Evolutionary conservation across 208 protist species (phyloP).

Genomic region (Leishmania guyanensis): DNA sequence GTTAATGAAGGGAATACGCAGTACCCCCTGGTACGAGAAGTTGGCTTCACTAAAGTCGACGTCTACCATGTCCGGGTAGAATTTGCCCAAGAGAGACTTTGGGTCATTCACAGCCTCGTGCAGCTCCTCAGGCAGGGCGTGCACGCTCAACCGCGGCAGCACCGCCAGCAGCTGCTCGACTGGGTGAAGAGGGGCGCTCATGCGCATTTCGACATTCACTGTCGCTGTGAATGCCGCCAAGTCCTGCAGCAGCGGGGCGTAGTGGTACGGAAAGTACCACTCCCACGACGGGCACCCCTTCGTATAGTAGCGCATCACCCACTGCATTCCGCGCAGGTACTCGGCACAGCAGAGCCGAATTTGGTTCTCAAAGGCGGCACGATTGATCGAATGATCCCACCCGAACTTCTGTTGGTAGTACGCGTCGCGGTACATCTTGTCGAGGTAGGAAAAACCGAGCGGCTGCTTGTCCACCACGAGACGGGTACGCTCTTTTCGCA

Average conservation of each 20-base stretch:
- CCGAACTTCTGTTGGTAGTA: slow-evolving; percentile 91
- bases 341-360: slow-evolving; percentile 70
- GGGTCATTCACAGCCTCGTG: slow-evolving; percentile 91
- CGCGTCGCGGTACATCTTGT: slow-evolving; percentile 64
- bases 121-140: slow-evolving; percentile 91
- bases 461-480: slow-evolving; percentile 72
- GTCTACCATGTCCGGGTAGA: slow-evolving; percentile 97
- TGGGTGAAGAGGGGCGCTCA: slow-evolving; percentile 92
- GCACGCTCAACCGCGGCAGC: slow-evolving; percentile 88
- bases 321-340: slow-evolving; percentile 97
- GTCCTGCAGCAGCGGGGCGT: slow-evolving; percentile 96
- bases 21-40: slow-evolving; percentile 93
- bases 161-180: slow-evolving; percentile 99
- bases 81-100: slow-evolving; percentile 94
- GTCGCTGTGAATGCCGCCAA: slow-evolving; percentile 56
- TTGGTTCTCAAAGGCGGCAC: slow-evolving; percentile 63
- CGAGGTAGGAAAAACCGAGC: slow-evolving; percentile 81
- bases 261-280: slow-evolving; percentile 99
- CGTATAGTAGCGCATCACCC: slow-evolving; percentile 99
- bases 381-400: slow-evolving; percentile 50
- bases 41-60: slow-evolving; percentile 97
- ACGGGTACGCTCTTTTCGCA: slow-evolving; percentile 62
- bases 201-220: slow-evolving; percentile 74
- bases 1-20: slow-evolving; percentile 90
- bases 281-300: slow-evolving; percentile 96